Percentiles rank a stretch among this genome's conserved stretches.
Conservation (phyloP, 176 grass and related monocot genomes). For the Ananas comosus region DNA sequence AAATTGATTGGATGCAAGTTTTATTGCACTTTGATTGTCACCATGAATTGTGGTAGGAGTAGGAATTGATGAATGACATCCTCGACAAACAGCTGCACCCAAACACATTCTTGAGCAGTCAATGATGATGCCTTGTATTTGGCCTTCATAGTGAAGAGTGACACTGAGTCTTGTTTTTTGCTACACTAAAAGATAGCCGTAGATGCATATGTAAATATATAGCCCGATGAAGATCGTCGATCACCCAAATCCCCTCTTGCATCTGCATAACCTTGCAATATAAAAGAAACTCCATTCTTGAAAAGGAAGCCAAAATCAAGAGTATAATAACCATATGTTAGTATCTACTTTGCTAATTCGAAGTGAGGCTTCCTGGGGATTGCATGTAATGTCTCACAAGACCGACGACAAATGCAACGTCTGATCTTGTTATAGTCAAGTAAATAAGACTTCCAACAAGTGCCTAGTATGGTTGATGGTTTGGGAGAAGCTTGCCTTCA, state of each 20-base stretch:
- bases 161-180: conserved; percentile 7
- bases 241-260: conserved; percentile 8
- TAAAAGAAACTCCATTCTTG: not conserved
- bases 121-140: not conserved
- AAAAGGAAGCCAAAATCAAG: not conserved
- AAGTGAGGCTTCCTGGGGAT: not conserved
- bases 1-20: not conserved
- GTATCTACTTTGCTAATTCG: not conserved
- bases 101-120: not conserved
- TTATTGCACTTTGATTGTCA: not conserved
- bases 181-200: not conserved
- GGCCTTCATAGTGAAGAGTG: not conserved
- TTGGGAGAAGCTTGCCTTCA: not conserved
- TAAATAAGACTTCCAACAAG: conserved; percentile 12
- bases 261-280: not conserved
- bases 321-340: conserved; percentile 1
- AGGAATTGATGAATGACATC: not conserved
- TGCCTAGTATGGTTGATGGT: not conserved
- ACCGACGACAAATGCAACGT: not conserved
- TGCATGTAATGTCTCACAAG: conserved; percentile 2
- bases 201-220: not conserved
- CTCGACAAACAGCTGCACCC: not conserved
- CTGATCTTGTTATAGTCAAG: conserved; percentile 2
- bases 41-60: not conserved
- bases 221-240: not conserved